Conservation (phyloP, 805 yeast genomes). For the Martiniozyma abietophila region DNA sequence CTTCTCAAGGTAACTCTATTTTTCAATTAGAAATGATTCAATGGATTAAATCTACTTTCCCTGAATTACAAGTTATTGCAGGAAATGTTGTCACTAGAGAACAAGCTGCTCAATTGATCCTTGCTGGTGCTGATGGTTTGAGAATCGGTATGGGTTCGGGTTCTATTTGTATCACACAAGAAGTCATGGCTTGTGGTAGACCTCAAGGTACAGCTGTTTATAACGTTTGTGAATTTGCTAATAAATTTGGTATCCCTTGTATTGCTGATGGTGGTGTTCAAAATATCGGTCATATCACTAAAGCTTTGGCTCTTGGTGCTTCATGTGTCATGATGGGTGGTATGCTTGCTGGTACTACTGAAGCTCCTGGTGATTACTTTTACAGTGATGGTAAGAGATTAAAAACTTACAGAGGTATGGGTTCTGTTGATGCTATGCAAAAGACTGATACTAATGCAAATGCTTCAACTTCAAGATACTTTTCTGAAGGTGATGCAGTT, state of each 20-base stretch:
- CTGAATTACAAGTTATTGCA: slow-evolving; percentile 82
- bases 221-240: slow-evolving; percentile 89
- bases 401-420: slow-evolving; percentile 98
- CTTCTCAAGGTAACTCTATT: slow-evolving; percentile 94
- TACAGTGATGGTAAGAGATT: slow-evolving; percentile 97
- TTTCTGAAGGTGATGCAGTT: slow-evolving; percentile 91
- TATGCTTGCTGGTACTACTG: slow-evolving; percentile 96
- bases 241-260: slow-evolving; percentile 94
- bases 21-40: slow-evolving; percentile 91
- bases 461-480: slow-evolving; percentile 97
- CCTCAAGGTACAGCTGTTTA: slow-evolving; percentile 99
- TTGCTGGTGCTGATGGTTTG: slow-evolving; percentile 95
- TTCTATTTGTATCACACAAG: slow-evolving; percentile 98
- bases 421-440: slow-evolving; percentile 98
- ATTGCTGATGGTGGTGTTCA: slow-evolving; percentile 99
- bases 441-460: slow-evolving; percentile 79
- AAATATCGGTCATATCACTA: slow-evolving; percentile 96
- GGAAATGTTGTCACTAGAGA: slow-evolving; percentile 99
- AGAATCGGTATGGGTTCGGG: slow-evolving; percentile 99
- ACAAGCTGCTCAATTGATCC: slow-evolving; percentile 92
- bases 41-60: slow-evolving; percentile 76
- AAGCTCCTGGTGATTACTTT: slow-evolving; percentile 97
- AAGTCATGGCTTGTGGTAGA: slow-evolving; percentile 99
- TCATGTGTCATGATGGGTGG: slow-evolving; percentile 99
- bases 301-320: slow-evolving; percentile 95